Percentiles rank a stretch among this genome's conserved stretches.
phyloP scores from a whole-genome alignment of 768 basidiomycete species.

The Cystofilobasidium ferigula region DNA sequence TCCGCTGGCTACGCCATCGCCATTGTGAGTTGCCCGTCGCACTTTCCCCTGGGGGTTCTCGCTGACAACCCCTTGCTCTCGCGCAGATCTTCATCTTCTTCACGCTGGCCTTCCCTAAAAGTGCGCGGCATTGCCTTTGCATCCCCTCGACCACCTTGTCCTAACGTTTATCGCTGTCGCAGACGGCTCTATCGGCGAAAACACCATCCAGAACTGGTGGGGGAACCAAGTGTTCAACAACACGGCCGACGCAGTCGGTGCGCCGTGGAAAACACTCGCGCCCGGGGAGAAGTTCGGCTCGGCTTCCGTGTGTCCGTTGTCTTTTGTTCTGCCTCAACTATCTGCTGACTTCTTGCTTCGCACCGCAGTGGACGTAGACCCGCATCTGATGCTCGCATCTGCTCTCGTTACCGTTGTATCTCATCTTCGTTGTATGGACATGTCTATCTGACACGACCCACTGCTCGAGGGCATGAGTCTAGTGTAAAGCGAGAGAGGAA shows the following conservation, averaged over 20 bases:
- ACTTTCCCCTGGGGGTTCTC: conserved; percentile 27
- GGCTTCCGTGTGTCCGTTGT: not conserved
- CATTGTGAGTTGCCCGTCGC: conserved; percentile 35
- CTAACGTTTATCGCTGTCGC: conserved; percentile 45
- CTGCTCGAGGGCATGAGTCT: not conserved
- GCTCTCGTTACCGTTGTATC: no score
- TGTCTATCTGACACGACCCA: no score
- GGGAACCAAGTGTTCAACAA: conserved; percentile 45
- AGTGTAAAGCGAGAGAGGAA: not conserved
- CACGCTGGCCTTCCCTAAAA: conserved; percentile 16
- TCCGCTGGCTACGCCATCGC: conserved; percentile 36
- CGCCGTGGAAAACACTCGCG: conserved; percentile 4
- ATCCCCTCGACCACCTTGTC: not conserved
- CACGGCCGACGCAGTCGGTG: not conserved
- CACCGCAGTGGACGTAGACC: no score
- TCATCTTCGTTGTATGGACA: no score
- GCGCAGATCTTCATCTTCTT: conserved; percentile 33
- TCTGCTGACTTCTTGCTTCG: no score
- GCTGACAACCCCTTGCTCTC: not conserved
- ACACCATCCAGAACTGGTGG: conserved; percentile 56
- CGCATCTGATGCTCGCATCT: no score
- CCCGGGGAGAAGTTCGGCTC: conserved; percentile 15
- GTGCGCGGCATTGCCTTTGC: not conserved
- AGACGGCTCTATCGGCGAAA: conserved; percentile 51
- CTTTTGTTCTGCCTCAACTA: no score